Evolutionary conservation across 805 yeast genomes (phyloP).

Genomic region (Yarrowia divulgata): DNA sequence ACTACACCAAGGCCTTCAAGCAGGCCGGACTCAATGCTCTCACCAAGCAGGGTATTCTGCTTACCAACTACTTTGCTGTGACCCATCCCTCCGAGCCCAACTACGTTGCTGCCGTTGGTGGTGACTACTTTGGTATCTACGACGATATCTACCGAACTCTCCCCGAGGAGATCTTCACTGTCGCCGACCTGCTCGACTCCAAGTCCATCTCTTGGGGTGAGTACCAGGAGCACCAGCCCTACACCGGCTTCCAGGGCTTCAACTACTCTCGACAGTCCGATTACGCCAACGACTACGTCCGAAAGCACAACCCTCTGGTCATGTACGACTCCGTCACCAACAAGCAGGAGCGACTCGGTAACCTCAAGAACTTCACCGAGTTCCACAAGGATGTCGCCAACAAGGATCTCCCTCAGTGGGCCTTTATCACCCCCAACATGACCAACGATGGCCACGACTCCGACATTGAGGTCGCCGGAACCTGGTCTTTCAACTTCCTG

Average conservation of each 20-base stretch:
- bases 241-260: constrained; percentile 60
- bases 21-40: constrained; percentile 55
- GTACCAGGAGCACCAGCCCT: constrained; percentile 62
- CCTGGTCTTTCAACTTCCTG: constrained; percentile 57
- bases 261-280: constrained; percentile 56
- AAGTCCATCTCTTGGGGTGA: constrained; percentile 60
- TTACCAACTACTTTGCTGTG: constrained; percentile 60
- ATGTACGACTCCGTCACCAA: constrained; percentile 54
- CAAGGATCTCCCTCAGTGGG: constrained; percentile 59
- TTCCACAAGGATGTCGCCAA: constrained; percentile 54
- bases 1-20: constrained; percentile 59
- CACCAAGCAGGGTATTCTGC: constrained; percentile 55
- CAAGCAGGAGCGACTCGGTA: constrained; percentile 51
- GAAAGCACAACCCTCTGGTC: constrained; percentile 61
- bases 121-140: constrained; percentile 60
- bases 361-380: constrained; percentile 58
- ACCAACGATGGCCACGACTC: constrained; percentile 62
- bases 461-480: constrained; percentile 56
- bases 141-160: constrained; percentile 56
- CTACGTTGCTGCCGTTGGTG: constrained; percentile 59
- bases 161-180: constrained; percentile 57
- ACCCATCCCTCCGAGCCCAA: constrained; percentile 65
- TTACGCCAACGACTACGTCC: constrained; percentile 58
- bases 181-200: constrained; percentile 59
- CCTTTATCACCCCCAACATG: constrained; percentile 62